Evolutionary conservation across 2,329 filamentous ascomycete genomes (phyloP).

Genomic region (Claviceps arundinis): DNA sequence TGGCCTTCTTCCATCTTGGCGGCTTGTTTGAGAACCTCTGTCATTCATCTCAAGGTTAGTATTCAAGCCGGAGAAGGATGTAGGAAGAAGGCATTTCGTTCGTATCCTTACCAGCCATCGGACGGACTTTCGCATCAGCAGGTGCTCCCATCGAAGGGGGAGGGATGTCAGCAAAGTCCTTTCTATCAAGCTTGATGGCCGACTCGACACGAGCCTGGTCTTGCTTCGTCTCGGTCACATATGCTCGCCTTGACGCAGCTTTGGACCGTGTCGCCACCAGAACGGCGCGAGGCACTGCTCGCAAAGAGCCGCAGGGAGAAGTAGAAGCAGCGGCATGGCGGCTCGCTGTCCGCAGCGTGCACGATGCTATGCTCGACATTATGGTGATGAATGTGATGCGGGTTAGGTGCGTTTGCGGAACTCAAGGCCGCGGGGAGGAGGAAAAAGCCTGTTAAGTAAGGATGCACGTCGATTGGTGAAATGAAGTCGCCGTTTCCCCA

Average conservation of each 20-base stretch:
- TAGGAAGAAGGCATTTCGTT: not conserved
- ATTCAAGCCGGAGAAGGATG: not conserved
- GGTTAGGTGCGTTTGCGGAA: slow-evolving; percentile 8
- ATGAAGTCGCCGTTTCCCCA: slow-evolving; percentile 5
- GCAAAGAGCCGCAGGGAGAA: slow-evolving; percentile 18
- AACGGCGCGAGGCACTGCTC: slow-evolving; percentile 17
- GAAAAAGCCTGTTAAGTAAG: not conserved
- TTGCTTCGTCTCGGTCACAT: slow-evolving; percentile 74
- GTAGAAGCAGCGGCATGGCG: slow-evolving; percentile 32
- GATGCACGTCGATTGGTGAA: slow-evolving; percentile 1
- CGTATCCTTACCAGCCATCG: slow-evolving; percentile 42
- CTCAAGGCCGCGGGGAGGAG: slow-evolving; percentile 3
- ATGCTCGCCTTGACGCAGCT: slow-evolving; percentile 39
- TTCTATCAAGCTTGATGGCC: slow-evolving; percentile 75
- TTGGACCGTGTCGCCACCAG: slow-evolving; percentile 13
- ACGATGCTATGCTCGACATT: slow-evolving; percentile 55
- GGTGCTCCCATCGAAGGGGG: slow-evolving; percentile 18
- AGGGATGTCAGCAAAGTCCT: slow-evolving; percentile 54
- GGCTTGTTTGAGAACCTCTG: slow-evolving; percentile 77
- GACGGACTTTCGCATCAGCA: slow-evolving; percentile 54
- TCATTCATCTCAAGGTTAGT: not conserved
- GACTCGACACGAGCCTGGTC: slow-evolving; percentile 76
- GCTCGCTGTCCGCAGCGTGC: slow-evolving; percentile 63
- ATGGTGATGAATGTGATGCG: slow-evolving; percentile 12
- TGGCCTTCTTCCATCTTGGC: slow-evolving; percentile 87